Evolutionary conservation across 805 yeast species (phyloP), one percentile per base, ranked within the genome.

Genomic region (Sungouiella blattae): DNA sequence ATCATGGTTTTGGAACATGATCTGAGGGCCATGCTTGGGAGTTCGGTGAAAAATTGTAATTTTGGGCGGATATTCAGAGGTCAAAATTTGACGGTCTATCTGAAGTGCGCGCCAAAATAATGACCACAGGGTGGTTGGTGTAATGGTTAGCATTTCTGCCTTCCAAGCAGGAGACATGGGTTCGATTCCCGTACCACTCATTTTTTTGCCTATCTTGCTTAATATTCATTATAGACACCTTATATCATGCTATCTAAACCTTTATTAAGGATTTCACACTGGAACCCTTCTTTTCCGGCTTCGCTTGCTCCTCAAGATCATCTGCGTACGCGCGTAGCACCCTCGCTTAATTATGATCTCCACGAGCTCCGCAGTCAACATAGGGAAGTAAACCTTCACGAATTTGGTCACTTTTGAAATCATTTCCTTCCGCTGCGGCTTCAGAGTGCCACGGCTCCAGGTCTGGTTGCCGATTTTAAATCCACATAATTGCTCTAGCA

Each of bases 91-190:
- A n/a, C n/a, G n/a, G n/a, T n/a, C n/a, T n/a, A n/a, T n/a, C n/a
- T n/a, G n/a, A n/a, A n/a, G n/a, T n/a, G n/a, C n/a, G n/a, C n/a
- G n/a, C n/a, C n/a, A n/a, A n/a, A n/a, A n/a, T n/a, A n/a, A n/a
- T n/a, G n/a, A n/a, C n/a, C 14, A 30, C 11, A 15, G 87, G 87
- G 83, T 77, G 83, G 81, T 80, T 83, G 79, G 91, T 83, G 87
- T 82, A 83, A 86, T 79, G 89, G 91, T 78, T 80, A 83, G 78
- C 86, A 83, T 82, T 70, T 78, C 77, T 78, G 87, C 88, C 88
- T 83, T 83, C 89, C 89, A 83, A 83, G 89, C 87, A 78, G 78
- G 82, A 70, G 89, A 78, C 87, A 80, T 76, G 89, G 88, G 91
- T 83, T 83, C 91, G 88, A 83, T 80, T 83, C 91, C 83, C 87